Percentiles rank a stretch among this genome's conserved stretches.
Conservation (phyloP, 1,284 basidiomycete genomes). For the Cutaneotrichosporon curvatum region DNA sequence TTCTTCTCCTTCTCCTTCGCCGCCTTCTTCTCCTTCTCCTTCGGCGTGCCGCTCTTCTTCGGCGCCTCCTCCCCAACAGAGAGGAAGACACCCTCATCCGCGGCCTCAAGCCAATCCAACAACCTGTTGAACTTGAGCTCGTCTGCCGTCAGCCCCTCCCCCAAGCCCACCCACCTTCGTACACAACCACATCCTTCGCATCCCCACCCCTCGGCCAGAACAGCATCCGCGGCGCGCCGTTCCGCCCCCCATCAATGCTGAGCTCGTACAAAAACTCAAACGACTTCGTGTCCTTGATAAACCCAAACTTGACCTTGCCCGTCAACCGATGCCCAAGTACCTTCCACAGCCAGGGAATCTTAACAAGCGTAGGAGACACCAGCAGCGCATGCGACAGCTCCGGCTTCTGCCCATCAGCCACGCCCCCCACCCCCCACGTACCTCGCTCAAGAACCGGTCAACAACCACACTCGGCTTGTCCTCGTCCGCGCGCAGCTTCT, state of each 20-base stretch:
- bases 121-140: constrained; percentile 45
- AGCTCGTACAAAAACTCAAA: constrained; percentile 48
- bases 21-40: too few relatives aligned
- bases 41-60: too few relatives aligned
- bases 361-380: constrained; percentile 61
- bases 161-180: constrained; percentile 28
- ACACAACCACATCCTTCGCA: constrained; percentile 22
- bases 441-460: constrained; percentile 31
- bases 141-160: constrained; percentile 19
- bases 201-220: constrained; percentile 27
- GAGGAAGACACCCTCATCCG: constrained; percentile 5
- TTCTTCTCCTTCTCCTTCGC: too few relatives aligned
- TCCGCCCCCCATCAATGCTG: constrained; percentile 26
- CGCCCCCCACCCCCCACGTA: constrained; percentile 16
- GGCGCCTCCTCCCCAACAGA: too few relatives aligned
- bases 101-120: constrained; percentile 34
- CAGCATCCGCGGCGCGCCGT: constrained; percentile 35
- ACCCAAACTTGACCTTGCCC: constrained; percentile 55
- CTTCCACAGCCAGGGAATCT: constrained; percentile 77
- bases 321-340: constrained; percentile 69
- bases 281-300: constrained; percentile 56
- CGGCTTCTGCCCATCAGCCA: constrained; percentile 1
- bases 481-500: constrained; percentile 58
- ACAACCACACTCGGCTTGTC: constrained; percentile 31
- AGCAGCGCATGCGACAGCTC: constrained; percentile 62